A percentile compares a stretch with the other conserved stretches of the same genome.
Conservation (phyloP, 2,329 filamentous ascomycete genomes). For the Aureobasidium sp. region DNA sequence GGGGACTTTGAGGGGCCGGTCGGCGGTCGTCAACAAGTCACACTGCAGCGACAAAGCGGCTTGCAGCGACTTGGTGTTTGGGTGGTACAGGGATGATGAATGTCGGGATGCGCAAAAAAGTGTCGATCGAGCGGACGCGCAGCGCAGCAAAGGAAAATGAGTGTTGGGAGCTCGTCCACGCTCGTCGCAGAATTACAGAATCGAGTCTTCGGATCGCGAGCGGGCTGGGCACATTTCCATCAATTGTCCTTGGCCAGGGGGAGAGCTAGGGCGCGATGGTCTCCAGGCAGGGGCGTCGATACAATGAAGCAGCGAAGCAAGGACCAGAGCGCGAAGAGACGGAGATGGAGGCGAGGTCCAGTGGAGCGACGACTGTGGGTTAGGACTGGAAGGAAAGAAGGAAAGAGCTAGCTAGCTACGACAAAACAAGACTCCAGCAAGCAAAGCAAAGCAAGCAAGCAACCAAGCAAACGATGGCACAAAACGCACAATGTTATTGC, state of each 20-base stretch:
- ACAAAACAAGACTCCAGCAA: background rate
- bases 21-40: conserved; percentile 14
- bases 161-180: conserved; percentile 10
- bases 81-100: background rate
- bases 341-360: background rate
- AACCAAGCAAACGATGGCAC: conserved; percentile 12
- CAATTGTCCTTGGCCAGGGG: background rate
- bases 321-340: background rate
- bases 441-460: conserved; percentile 2
- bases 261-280: background rate
- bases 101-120: conserved; percentile 1
- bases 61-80: background rate
- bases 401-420: conserved; percentile 2
- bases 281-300: conserved; percentile 8
- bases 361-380: conserved; percentile 1
- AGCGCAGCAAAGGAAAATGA: background rate
- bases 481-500: conserved; percentile 11
- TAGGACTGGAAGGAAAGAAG: background rate
- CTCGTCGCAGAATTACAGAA: conserved; percentile 1
- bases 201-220: conserved; percentile 6
- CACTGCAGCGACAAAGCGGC: conserved; percentile 15
- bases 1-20: conserved; percentile 20
- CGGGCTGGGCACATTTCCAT: conserved; percentile 10
- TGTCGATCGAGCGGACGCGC: conserved; percentile 8
- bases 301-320: background rate